These are phyloP conservation scores for Entophlyctis luteolus DNA, from an alignment of 192 early-diverging fungal genomes.

Conservation along the genomic window DNA sequence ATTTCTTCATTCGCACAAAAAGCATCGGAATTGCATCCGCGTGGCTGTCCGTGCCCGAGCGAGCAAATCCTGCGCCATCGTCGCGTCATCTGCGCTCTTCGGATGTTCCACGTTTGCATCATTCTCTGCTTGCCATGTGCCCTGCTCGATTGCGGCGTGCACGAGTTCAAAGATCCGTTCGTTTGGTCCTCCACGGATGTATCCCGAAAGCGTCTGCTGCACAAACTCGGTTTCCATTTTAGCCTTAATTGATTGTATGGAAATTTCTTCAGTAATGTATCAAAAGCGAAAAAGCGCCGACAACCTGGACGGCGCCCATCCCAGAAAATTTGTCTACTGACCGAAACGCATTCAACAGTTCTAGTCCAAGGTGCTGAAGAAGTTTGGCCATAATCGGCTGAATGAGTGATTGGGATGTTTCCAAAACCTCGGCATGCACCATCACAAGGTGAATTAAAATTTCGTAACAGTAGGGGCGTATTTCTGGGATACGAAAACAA, in stretches of 20 bases:
- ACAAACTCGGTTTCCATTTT: constrained; percentile 88
- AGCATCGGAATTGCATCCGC: constrained; percentile 66
- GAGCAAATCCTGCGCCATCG: constrained; percentile 46
- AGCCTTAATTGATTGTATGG: constrained; percentile 46
- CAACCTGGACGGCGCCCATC: constrained; percentile 87
- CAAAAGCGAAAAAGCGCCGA: background rate
- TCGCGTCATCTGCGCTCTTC: constrained; percentile 47
- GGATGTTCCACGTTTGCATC: constrained; percentile 29
- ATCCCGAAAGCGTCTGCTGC: constrained; percentile 75
- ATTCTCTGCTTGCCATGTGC: background rate
- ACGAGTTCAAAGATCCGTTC: constrained; percentile 43
- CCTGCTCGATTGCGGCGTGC: constrained; percentile 21
- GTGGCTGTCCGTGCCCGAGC: constrained; percentile 58
- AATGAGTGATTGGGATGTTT: constrained; percentile 75
- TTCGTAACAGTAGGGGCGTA: constrained; percentile 83
- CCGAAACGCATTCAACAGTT: constrained; percentile 75
- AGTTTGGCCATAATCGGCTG: constrained; percentile 71
- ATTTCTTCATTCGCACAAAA: constrained; percentile 40
- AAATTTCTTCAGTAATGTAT: background rate
- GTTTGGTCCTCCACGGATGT: constrained; percentile 68
- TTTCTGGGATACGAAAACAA: too few relatives aligned
- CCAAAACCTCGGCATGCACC: constrained; percentile 85
- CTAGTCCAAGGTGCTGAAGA: constrained; percentile 67
- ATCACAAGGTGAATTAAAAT: constrained; percentile 81
- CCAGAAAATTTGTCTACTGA: constrained; percentile 80